Evolutionary conservation across 305 asterid genomes (phyloP).

Genomic region (Fraxinus angustifolia): DNA sequence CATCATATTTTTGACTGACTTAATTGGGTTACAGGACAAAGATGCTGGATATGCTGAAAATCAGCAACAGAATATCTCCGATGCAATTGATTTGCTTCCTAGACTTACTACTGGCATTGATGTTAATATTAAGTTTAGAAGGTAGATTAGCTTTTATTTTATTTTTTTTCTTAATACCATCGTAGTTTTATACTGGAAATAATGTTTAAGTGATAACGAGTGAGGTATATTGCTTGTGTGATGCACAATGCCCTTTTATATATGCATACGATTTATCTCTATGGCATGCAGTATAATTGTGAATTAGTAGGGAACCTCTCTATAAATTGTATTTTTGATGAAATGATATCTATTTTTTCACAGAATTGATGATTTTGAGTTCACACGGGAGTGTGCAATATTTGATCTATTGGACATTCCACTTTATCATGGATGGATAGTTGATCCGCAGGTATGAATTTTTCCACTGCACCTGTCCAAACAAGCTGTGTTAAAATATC

Average conservation of each 20-base stretch:
- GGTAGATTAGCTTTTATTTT: slow-evolving; percentile 37
- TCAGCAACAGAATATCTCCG: slow-evolving; percentile 83
- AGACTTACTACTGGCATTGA: slow-evolving; percentile 95
- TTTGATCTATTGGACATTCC: slow-evolving; percentile 93
- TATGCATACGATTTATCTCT: not conserved
- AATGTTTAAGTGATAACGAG: slow-evolving; percentile 4
- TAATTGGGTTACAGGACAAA: slow-evolving; percentile 50
- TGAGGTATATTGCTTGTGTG: not conserved
- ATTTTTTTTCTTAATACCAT: not conserved
- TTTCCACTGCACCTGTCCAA: slow-evolving; percentile 10
- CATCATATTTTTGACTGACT: slow-evolving; percentile 22
- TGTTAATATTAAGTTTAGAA: slow-evolving; percentile 76
- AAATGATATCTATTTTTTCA: slow-evolving; percentile 22
- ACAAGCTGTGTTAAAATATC: not conserved
- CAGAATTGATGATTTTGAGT: slow-evolving; percentile 95
- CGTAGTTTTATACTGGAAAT: slow-evolving; percentile 11
- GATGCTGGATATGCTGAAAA: slow-evolving; percentile 75
- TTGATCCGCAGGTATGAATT: slow-evolving; percentile 82
- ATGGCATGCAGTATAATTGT: slow-evolving; percentile 1
- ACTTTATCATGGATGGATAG: slow-evolving; percentile 97
- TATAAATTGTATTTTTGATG: slow-evolving; percentile 23
- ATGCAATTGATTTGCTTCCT: slow-evolving; percentile 93
- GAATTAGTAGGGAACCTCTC: slow-evolving; percentile 3
- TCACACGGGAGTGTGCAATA: slow-evolving; percentile 92
- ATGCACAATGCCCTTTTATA: not conserved